phyloP scores from a whole-genome alignment of 352 stramenopile species.

The Phytophthora sojae region DNA sequence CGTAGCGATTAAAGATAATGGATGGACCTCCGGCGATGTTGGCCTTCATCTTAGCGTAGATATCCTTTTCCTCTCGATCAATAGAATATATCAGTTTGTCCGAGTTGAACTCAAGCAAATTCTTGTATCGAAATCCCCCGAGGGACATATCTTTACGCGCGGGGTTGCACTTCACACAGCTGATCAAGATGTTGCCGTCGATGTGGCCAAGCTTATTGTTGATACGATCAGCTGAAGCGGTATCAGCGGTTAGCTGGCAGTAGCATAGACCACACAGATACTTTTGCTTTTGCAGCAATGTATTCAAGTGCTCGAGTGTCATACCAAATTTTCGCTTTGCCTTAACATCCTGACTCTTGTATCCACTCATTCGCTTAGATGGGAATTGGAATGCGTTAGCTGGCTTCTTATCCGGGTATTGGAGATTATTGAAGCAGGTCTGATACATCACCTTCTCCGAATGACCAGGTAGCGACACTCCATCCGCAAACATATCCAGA shows the following conservation, averaged over 20 bases:
- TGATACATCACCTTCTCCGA: too few relatives aligned
- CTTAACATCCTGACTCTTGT: too few relatives aligned
- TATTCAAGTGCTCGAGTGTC: slow-evolving; percentile 27
- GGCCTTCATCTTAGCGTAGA: slow-evolving; percentile 7
- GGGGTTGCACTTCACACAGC: slow-evolving; percentile 34
- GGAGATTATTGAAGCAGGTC: too few relatives aligned
- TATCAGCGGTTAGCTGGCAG: slow-evolving; percentile 23
- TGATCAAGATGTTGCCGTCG: slow-evolving; percentile 26
- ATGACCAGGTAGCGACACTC: too few relatives aligned
- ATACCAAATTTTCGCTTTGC: slow-evolving; percentile 19
- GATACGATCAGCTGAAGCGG: slow-evolving; percentile 22
- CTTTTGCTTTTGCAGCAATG: slow-evolving; percentile 19
- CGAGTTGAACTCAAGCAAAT: slow-evolving; percentile 28
- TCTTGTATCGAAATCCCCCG: slow-evolving; percentile 19
- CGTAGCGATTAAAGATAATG: background rate
- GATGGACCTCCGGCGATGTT: slow-evolving; percentile 3
- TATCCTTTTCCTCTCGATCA: slow-evolving; percentile 8
- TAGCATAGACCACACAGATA: slow-evolving; percentile 31
- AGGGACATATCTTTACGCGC: slow-evolving; percentile 38
- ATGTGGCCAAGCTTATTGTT: background rate
- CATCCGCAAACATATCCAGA: too few relatives aligned
- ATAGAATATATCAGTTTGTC: background rate
- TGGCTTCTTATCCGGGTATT: too few relatives aligned
- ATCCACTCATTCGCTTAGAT: too few relatives aligned
- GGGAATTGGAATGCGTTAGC: too few relatives aligned